These are phyloP conservation scores for Geranium brycei DNA, from an alignment of 345 rosid species.

Conservation along the genomic window DNA sequence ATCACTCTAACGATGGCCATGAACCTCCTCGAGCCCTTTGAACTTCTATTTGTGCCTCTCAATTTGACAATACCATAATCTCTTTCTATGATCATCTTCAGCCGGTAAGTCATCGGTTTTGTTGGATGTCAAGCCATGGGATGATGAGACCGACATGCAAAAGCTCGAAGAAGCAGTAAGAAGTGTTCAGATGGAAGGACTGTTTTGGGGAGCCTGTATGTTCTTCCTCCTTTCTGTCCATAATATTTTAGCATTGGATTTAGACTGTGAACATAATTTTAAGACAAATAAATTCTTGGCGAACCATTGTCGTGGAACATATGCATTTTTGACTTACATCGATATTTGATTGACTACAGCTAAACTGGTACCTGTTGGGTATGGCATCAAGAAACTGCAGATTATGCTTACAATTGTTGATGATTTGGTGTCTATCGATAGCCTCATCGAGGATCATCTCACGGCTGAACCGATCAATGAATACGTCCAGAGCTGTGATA, in stretches of 20 bases:
- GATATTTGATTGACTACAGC: conserved; percentile 28
- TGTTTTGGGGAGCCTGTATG: conserved; percentile 21
- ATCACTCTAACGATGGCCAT: too few relatives aligned
- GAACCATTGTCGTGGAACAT: too few relatives aligned
- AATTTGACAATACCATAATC: background rate
- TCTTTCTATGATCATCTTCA: background rate
- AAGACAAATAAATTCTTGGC: too few relatives aligned
- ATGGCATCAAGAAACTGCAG: conserved; percentile 81
- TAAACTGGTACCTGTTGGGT: conserved; percentile 72
- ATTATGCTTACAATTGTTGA: conserved; percentile 88
- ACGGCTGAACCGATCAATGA: conserved; percentile 67
- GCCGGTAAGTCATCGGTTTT: conserved; percentile 18
- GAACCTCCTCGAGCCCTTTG: too few relatives aligned
- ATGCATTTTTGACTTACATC: background rate
- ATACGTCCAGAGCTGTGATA: conserved; percentile 83
- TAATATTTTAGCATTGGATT: too few relatives aligned
- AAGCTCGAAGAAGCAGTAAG: conserved; percentile 20
- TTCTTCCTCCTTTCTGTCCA: background rate
- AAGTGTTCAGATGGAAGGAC: conserved; percentile 16
- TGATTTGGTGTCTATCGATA: conserved; percentile 83
- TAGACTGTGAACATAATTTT: background rate
- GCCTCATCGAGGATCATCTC: conserved; percentile 61
- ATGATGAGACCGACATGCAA: conserved; percentile 21
- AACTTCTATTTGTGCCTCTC: too few relatives aligned
- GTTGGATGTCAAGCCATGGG: conserved; percentile 21